Conservation (phyloP, 139 green algal genomes). For the Raphidocelis subcapitata region DNA sequence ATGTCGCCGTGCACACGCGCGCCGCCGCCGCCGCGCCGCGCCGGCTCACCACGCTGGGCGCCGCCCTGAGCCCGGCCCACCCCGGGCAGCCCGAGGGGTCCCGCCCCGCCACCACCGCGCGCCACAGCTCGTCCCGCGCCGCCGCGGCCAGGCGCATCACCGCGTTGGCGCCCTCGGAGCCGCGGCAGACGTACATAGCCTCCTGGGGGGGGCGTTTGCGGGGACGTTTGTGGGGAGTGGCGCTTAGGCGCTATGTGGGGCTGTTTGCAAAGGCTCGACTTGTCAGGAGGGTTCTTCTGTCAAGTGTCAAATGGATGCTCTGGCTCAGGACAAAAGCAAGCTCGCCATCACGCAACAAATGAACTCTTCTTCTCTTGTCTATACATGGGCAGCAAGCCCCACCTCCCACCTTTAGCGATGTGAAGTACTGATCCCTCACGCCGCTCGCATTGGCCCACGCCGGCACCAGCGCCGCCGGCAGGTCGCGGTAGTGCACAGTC, state of each 20-base stretch:
- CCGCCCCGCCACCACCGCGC: constrained; percentile 25
- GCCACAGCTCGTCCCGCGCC: constrained; percentile 44
- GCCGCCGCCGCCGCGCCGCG: constrained; percentile 10
- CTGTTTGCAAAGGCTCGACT: neutral
- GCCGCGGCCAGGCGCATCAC: constrained; percentile 58
- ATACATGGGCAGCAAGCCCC: neutral
- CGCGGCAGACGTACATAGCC: constrained; percentile 46
- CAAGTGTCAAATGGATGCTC: too few relatives aligned
- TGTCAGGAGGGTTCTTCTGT: neutral
- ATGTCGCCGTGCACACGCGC: too few relatives aligned
- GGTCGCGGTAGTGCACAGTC: constrained; percentile 40
- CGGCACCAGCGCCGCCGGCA: constrained; percentile 19
- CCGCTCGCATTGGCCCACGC: constrained; percentile 33
- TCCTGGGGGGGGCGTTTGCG: constrained; percentile 32
- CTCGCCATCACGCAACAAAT: too few relatives aligned
- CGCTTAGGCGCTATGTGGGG: too few relatives aligned
- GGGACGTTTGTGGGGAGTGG: neutral
- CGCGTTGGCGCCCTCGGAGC: constrained; percentile 32
- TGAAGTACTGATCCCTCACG: constrained; percentile 44
- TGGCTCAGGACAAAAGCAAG: neutral
- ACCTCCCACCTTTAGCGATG: constrained; percentile 48
- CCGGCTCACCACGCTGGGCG: constrained; percentile 15
- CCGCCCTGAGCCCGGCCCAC: constrained; percentile 2
- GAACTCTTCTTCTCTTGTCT: neutral
- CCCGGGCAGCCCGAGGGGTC: neutral